These are phyloP conservation scores for Ogataea polymorpha DNA, from an alignment of 805 yeast species.

Conservation along the genomic window DNA sequence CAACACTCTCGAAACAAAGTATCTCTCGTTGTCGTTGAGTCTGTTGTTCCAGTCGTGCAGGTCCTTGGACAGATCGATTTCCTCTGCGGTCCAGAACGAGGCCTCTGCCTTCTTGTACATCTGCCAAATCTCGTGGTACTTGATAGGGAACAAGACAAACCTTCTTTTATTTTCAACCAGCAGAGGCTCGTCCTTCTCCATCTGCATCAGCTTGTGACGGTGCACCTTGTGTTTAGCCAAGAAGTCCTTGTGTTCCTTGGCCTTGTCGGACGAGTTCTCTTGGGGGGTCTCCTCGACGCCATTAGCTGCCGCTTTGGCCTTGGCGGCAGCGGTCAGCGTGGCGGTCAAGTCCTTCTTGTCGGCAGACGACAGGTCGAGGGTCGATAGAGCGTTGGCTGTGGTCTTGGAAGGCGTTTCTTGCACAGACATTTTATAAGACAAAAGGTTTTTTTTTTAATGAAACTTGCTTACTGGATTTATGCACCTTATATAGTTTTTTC, in stretches of 20 bases:
- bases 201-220: conserved; percentile 67
- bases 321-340: conserved; percentile 40
- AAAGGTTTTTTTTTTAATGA: conserved; percentile 4
- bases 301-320: conserved; percentile 29
- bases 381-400: conserved; percentile 54
- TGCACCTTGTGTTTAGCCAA: conserved; percentile 61
- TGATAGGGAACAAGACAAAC: conserved; percentile 92
- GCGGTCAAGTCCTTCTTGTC: conserved; percentile 41
- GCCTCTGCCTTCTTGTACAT: conserved; percentile 99
- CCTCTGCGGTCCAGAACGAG: conserved; percentile 99
- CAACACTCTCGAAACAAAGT: conserved; percentile 84
- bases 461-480: not conserved
- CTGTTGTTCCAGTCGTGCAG: conserved; percentile 86
- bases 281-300: conserved; percentile 14
- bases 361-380: conserved; percentile 44
- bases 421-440: conserved; percentile 38
- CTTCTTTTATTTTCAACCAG: conserved; percentile 81
- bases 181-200: conserved; percentile 87
- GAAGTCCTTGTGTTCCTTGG: conserved; percentile 50
- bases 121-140: conserved; percentile 97
- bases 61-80: conserved; percentile 93
- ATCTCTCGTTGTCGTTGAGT: conserved; percentile 88
- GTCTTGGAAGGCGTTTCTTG: conserved; percentile 72
- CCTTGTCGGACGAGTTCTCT: conserved; percentile 19
- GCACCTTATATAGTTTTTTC: conserved; percentile 11